Base-by-base conservation (phyloP, 768 basidiomycete species). In the Gloeostereum incarnatum region DNA sequence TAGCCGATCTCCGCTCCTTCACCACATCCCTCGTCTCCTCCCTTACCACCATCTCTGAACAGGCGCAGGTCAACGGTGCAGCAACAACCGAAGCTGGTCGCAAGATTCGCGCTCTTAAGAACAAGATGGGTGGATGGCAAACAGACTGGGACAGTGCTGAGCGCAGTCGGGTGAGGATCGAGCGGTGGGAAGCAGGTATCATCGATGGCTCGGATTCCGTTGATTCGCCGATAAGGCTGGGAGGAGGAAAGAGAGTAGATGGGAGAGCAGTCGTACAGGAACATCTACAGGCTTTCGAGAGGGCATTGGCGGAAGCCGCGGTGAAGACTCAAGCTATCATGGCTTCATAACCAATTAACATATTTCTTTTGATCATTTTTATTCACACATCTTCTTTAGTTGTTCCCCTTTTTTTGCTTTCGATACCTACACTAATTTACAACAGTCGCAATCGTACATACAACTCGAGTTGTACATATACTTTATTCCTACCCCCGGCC, bases 131-230 rank as follows among this genome's bases (percentile, higher is more conserved):
- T 5, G 82, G 76, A 16, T 86, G 84, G 81, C 71, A 79, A 39
- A 68, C 72, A 22, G 88, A 91, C 39, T 87, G 80, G 71, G 88
- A 91, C 47, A 84, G 79, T 45, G 88, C 86, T 27, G 88, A 91
- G 53, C 71, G 75, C 32, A 91, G 88, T 51, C 71, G 82, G 23
- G 51, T 67, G 42, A 73, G 66, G 54, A 86, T 91, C 40, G 85
- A 87, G 56, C 70, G 65, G 53, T 90, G 89, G 89, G 88, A 91
- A 51, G 68, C 73, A 6, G 83, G 75, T 1, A 53, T 69, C 17
- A 56, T 59, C 41, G 73, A 73, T 19, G 65, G 62, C 8, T 61
- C 60, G 14, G 58, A 59, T 31, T 55, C 42, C 40, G 42, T 38
- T 25, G 46, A 38, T 48, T 58, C 38, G 44, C 49, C 48, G 20